Evolutionary conservation across 116 monocot genomes (phyloP), one percentile per base, ranked within the genome.

Genomic region (Zostera marina): DNA sequence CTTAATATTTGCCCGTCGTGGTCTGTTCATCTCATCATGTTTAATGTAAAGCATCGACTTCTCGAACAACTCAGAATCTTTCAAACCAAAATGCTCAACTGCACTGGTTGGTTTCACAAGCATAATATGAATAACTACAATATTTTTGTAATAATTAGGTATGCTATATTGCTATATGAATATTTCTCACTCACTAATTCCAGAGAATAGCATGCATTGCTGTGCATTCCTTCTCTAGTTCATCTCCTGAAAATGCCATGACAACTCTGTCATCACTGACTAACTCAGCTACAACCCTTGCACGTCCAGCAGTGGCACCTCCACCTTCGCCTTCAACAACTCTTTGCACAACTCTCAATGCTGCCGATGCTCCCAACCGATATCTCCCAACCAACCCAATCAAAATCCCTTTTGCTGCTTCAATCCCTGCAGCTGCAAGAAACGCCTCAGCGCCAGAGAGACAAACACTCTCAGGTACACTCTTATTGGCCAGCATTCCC

Each of bases 41-140:
- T n/a, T n/a, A n/a, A n/a, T n/a, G n/a, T n/a, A n/a, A n/a, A n/a
- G 89, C 84, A 96, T 82, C 5, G 88, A 88, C 48, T 80, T 88
- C 70, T 96, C 94, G 62, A 96, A 82, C 72, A 96, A 53, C 45
- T 85, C 88, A 0, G 73, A 88, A 11, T 88, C 82, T 42, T 85
- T 81, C 11, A 57, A 57, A 53, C 72, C 60, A 64, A 96, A 96
- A 77, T 82, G 78, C 61, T 96, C 94, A 0, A 80, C 76, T 41
- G 85, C 94, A 70, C 88, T 96, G 20, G 42, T 54, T 38, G 43
- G 7, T 15, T 11, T 44, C 4, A 44, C 48, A 42, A 44, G 7
- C 52, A 49, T 10, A 9, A 45, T 10, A 59, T 17, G n/a, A n/a
- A n/a, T n/a, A n/a, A n/a, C n/a, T n/a, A n/a, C 17, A 42, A 20